Conservation (phyloP, 352 stramenopile species). For the Achlya hypogyna region DNA sequence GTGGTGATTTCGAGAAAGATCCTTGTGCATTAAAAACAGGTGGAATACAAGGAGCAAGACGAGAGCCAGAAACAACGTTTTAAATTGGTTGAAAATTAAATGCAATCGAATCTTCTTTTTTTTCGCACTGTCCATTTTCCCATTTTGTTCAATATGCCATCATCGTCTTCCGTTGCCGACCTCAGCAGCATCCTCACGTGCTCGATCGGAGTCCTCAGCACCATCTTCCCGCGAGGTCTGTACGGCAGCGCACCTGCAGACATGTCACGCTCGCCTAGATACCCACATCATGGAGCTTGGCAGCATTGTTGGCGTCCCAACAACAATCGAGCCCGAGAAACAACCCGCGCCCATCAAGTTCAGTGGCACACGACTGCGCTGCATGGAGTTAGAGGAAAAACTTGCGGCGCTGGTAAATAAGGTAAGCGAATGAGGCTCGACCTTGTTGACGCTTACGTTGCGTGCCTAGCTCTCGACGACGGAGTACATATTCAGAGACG, state of each 20-base stretch:
- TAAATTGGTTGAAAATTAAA: background rate
- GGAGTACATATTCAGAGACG: constrained; percentile 12
- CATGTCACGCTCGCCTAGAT: background rate
- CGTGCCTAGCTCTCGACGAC: background rate
- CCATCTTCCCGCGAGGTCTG: background rate
- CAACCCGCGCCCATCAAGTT: constrained; percentile 9
- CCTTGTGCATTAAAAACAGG: background rate
- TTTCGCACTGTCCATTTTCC: background rate
- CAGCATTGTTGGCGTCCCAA: background rate
- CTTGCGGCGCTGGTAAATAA: constrained; percentile 7
- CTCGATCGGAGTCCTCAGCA: background rate
- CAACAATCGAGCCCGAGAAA: background rate
- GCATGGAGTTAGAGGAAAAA: constrained; percentile 7
- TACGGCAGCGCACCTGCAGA: too few relatives aligned
- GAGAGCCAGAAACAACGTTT: background rate
- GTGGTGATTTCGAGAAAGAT: too few relatives aligned
- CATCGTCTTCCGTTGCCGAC: constrained; percentile 11
- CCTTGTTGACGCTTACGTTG: background rate
- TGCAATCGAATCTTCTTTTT: background rate
- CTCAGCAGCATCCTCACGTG: constrained; percentile 4
- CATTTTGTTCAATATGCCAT: background rate
- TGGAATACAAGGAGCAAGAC: background rate
- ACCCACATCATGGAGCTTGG: constrained; percentile 10
- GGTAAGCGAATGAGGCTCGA: background rate
- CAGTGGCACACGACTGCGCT: constrained; percentile 14